Evolutionary conservation across 2,329 filamentous ascomycete genomes (phyloP).

Genomic region (Fusarium caatingaense): DNA sequence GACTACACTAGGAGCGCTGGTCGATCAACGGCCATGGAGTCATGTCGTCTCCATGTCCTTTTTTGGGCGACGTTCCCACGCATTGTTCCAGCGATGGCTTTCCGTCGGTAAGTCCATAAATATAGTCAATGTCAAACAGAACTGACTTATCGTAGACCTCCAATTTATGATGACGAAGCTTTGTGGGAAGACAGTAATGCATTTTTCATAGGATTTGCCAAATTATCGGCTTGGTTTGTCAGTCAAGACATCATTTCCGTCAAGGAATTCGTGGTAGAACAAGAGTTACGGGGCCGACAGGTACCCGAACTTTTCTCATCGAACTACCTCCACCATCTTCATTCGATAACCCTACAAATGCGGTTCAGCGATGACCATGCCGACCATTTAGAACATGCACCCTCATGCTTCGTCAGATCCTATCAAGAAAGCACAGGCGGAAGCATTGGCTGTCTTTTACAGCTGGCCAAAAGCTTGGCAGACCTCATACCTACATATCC

Average conservation of each 20-base stretch:
- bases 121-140: background rate
- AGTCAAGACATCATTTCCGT: slow-evolving; percentile 56
- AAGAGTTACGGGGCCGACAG: slow-evolving; percentile 21
- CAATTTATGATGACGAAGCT: slow-evolving; percentile 38
- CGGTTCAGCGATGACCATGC: slow-evolving; percentile 17
- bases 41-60: slow-evolving; percentile 56
- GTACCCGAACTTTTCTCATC: slow-evolving; percentile 45
- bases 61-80: slow-evolving; percentile 67
- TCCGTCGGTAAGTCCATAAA: slow-evolving; percentile 54
- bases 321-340: slow-evolving; percentile 60
- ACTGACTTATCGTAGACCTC: slow-evolving; percentile 41
- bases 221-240: slow-evolving; percentile 64
- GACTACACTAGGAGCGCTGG: slow-evolving; percentile 52
- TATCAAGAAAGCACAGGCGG: slow-evolving; percentile 58
- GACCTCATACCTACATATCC: slow-evolving; percentile 58
- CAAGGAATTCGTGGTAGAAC: slow-evolving; percentile 27
- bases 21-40: slow-evolving; percentile 53
- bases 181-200: slow-evolving; percentile 48
- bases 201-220: slow-evolving; percentile 59
- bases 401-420: slow-evolving; percentile 53
- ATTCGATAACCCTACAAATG: slow-evolving; percentile 42
- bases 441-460: slow-evolving; percentile 56
- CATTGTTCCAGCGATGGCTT: slow-evolving; percentile 53
- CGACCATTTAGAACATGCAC: slow-evolving; percentile 25
- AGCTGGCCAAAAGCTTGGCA: slow-evolving; percentile 56